These are phyloP conservation scores for Pinus albicaulis DNA, from an alignment of 75 land plant genomes.

Conservation along the genomic window DNA sequence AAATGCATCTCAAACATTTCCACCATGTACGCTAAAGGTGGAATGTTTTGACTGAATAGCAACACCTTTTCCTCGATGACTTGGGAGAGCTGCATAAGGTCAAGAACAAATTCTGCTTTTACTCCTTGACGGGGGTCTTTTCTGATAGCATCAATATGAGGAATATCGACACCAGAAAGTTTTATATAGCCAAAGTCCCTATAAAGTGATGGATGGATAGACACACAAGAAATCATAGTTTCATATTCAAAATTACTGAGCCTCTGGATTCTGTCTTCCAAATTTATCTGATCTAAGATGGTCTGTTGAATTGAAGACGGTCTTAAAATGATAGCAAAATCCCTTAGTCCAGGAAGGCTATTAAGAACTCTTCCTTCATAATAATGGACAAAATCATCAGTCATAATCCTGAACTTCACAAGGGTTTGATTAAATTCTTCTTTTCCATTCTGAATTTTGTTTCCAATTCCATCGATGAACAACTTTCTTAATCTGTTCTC, in stretches of 20 bases:
- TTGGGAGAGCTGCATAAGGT: conserved; percentile 35
- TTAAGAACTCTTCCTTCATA: conserved; percentile 59
- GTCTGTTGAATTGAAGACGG: conserved; percentile 44
- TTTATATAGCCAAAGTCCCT: neutral
- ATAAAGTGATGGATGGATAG: conserved; percentile 66
- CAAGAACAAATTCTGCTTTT: conserved; percentile 64
- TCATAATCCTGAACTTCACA: conserved; percentile 32
- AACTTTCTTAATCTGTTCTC: conserved; percentile 13
- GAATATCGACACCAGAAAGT: neutral
- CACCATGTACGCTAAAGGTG: conserved; percentile 45
- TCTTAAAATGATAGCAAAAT: conserved; percentile 41
- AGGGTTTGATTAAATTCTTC: conserved; percentile 20
- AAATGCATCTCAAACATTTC: conserved; percentile 32
- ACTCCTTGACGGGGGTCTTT: conserved; percentile 45
- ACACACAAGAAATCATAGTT: conserved; percentile 25
- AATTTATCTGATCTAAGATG: conserved; percentile 21
- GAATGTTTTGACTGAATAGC: conserved; percentile 64
- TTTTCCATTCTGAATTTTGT: conserved; percentile 8
- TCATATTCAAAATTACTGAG: conserved; percentile 29
- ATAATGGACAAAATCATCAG: conserved; percentile 63
- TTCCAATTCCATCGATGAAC: conserved; percentile 32
- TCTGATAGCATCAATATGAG: conserved; percentile 20
- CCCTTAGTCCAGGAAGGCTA: conserved; percentile 61
- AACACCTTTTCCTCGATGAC: conserved; percentile 61
- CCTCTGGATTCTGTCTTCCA: neutral